Percentiles rank a stretch among this genome's conserved stretches.
Conservation (phyloP, 1,284 basidiomycete genomes). For the Pholiota adiposa region DNA sequence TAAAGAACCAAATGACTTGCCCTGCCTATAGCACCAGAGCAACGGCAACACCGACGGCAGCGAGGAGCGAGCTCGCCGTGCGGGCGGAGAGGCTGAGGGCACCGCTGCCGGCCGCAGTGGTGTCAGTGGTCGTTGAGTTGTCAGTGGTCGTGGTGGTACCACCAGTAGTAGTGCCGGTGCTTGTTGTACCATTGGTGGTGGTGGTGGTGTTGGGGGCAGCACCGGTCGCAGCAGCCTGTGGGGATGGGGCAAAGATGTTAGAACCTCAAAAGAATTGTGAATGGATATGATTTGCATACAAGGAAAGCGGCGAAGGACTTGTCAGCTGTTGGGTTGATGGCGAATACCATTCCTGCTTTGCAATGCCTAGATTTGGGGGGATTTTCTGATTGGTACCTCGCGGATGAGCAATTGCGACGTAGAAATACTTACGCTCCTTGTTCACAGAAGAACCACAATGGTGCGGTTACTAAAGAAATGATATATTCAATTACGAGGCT, state of each 20-base stretch:
- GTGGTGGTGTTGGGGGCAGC: constrained; percentile 4
- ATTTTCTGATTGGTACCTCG: no score
- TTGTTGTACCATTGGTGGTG: constrained; percentile 2
- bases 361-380: constrained; percentile 43
- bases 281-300: constrained; percentile 27
- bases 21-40: neutral
- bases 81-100: neutral
- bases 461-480: constrained; percentile 26
- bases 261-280: constrained; percentile 19
- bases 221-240: constrained; percentile 18
- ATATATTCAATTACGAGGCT: neutral
- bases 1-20: no score
- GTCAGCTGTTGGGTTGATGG: constrained; percentile 47
- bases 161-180: neutral
- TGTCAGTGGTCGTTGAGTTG: neutral
- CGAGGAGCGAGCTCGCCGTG: neutral
- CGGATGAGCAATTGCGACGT: no score
- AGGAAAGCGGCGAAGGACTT: constrained; percentile 46
- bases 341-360: constrained; percentile 51
- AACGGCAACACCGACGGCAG: neutral
- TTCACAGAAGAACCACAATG: constrained; percentile 50
- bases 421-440: constrained; percentile 37
- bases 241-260: constrained; percentile 17
- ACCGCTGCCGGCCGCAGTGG: neutral
- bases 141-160: neutral